Conservation (phyloP, 208 protist genomes). For the Lotmaria passim region DNA sequence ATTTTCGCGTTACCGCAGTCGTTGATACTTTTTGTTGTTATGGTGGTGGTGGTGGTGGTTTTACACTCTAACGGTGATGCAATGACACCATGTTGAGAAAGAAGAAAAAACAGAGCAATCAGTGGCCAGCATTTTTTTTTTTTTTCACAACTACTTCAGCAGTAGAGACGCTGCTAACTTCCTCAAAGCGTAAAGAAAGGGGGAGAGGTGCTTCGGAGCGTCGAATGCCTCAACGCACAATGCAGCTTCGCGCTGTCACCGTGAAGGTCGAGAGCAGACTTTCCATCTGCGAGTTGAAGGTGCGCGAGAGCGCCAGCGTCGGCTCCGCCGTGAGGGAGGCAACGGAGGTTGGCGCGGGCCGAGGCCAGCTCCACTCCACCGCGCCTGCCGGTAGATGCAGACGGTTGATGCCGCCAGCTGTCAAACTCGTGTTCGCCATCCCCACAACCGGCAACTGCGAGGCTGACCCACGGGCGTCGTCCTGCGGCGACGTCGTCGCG, state of each 20-base stretch:
- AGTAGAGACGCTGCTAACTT: not conserved
- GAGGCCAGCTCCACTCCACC: slow-evolving; percentile 49
- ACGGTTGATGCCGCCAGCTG: not conserved
- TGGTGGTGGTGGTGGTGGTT: too few species aligned
- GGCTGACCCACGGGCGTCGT: not conserved
- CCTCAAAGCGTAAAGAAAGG: not conserved
- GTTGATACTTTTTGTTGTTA: too few species aligned
- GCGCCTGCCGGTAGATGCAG: slow-evolving; percentile 21
- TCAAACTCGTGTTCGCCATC: slow-evolving; percentile 11
- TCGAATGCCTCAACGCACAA: slow-evolving; percentile 30
- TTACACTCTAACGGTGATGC: too few species aligned
- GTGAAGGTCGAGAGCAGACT: slow-evolving; percentile 68
- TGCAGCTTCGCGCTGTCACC: slow-evolving; percentile 65
- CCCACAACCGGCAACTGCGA: not conserved
- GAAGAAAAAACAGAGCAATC: too few species aligned
- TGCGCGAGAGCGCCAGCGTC: slow-evolving; percentile 63
- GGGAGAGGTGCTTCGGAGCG: too few species aligned
- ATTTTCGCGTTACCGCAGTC: too few species aligned
- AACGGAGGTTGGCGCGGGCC: slow-evolving; percentile 30
- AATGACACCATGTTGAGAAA: too few species aligned
- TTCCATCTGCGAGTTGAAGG: slow-evolving; percentile 62
- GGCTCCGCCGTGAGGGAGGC: slow-evolving; percentile 40
- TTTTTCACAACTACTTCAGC: not conserved
- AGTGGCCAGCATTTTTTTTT: too few species aligned
- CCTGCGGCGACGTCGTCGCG: not conserved